Evolutionary conservation across 1,284 basidiomycete species (phyloP), one percentile per base, ranked within the genome.

Genomic region (Tylopilus sp.): DNA sequence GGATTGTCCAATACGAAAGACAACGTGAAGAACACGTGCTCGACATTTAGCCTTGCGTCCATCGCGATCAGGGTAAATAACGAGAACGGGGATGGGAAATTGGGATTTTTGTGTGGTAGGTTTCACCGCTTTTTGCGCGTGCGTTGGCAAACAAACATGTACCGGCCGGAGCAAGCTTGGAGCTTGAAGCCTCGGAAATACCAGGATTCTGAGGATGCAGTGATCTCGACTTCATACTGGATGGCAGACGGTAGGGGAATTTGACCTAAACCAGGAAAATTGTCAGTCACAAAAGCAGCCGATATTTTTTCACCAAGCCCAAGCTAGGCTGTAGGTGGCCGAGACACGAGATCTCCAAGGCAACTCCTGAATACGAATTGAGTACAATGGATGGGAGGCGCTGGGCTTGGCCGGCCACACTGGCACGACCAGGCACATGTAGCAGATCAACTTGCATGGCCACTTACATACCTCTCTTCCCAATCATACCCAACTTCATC

Each of bases 21-120:
- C 29, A 62, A 43, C 41, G 50, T 51, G 52, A 10, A 9, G 40
- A 28, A 46, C 53, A 45, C 48, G 48, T 53, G 50, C 29, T 25
- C 19, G 28, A 10, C 42, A 25, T 52, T 43, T 41, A 17, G 22
- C 24, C 19, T 13, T 15, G 24, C 31, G 42, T 39, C 33, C 11
- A 17, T 35, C 31, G 35, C 25, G 39, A 53, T 57, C 17, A 41
- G 47, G 22, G 28, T 22, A 22, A 20, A 37, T 37, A 22, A 37
- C 36, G 14, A 44, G 26, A 56, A 37, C 25, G 36, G 29, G 19
- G 41, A n/a, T n/a, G n/a, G n/a, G 28, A 19, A 13, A 48, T 46
- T 9, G 32, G 31, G 39, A 47, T 50, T 20, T 19, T 10, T 20
- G n/a, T 35, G 33, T 4, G 19, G 20, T 19, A 20, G 19, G 36